These are phyloP conservation scores for Davidsoniella neocaledoniae DNA, from an alignment of 2,329 filamentous ascomycete genomes.

Conservation along the genomic window DNA sequence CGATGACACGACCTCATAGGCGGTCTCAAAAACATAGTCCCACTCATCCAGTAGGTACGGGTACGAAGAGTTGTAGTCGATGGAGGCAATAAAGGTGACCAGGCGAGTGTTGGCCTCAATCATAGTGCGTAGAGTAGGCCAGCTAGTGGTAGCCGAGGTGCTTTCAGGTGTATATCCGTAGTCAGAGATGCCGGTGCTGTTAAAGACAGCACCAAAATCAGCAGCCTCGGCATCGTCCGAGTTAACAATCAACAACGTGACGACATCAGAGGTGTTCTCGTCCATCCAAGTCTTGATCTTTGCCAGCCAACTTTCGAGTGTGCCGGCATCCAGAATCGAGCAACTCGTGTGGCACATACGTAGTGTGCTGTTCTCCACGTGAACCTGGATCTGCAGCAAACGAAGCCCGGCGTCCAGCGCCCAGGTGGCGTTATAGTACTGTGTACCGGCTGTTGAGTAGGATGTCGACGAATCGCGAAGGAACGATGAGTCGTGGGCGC, in stretches of 20 bases:
- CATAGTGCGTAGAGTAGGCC: conserved; percentile 57
- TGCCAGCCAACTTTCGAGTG: conserved; percentile 44
- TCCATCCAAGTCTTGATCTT: conserved; percentile 54
- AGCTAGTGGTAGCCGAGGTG: conserved; percentile 28
- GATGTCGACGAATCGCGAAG: conserved; percentile 44
- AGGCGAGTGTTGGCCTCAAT: conserved; percentile 48
- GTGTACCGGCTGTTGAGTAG: conserved; percentile 51
- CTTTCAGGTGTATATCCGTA: conserved; percentile 42
- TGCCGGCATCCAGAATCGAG: conserved; percentile 49
- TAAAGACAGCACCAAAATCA: conserved; percentile 37
- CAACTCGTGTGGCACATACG: conserved; percentile 57
- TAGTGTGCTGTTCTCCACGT: conserved; percentile 29
- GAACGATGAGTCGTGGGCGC: conserved; percentile 60
- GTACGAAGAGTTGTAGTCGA: conserved; percentile 24
- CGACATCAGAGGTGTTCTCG: conserved; percentile 53
- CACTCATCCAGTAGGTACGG: conserved; percentile 49
- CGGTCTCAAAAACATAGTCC: conserved; percentile 54
- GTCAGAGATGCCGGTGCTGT: conserved; percentile 39
- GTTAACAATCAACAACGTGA: conserved; percentile 60
- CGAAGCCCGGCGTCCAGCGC: conserved; percentile 57
- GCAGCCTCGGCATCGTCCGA: conserved; percentile 39
- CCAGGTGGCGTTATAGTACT: conserved; percentile 54
- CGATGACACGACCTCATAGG: conserved; percentile 44
- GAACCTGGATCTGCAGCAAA: conserved; percentile 52
- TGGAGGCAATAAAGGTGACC: conserved; percentile 50